A percentile compares a stretch with the other conserved stretches of the same genome.
These are phyloP conservation scores for Colletotrichum spaethianum DNA, from an alignment of 2,329 filamentous ascomycete species.

Conservation along the genomic window DNA sequence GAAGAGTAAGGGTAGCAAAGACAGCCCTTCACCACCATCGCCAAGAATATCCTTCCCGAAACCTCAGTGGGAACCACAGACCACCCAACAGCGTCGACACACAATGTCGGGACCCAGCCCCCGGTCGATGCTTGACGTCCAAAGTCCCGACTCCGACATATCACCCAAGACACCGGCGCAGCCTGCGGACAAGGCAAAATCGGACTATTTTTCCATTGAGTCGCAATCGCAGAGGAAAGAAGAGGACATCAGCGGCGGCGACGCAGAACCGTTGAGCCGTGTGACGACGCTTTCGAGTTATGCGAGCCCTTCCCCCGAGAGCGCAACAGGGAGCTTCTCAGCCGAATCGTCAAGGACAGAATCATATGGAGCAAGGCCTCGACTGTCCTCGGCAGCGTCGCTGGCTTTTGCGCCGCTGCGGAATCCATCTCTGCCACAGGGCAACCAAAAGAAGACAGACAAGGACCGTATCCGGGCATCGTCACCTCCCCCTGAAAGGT, in stretches of 20 bases:
- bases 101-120: constrained; percentile 37
- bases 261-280: constrained; percentile 22
- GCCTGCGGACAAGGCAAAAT: constrained; percentile 42
- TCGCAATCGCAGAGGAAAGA: constrained; percentile 21
- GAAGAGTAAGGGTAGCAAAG: constrained; percentile 23
- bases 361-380: constrained; percentile 16
- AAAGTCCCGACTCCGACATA: constrained; percentile 58
- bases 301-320: constrained; percentile 32
- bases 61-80: constrained; percentile 13
- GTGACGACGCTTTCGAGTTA: constrained; percentile 34
- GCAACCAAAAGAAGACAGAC: constrained; percentile 60
- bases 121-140: constrained; percentile 46
- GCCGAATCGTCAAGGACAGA: constrained; percentile 28
- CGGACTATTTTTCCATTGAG: constrained; percentile 47
- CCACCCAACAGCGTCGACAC: constrained; percentile 23
- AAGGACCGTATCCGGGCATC: constrained; percentile 59
- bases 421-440: constrained; percentile 64
- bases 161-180: constrained; percentile 56
- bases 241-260: constrained; percentile 5
- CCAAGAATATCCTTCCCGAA: constrained; percentile 19
- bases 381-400: constrained; percentile 62
- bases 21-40: constrained; percentile 16
- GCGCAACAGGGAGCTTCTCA: constrained; percentile 25
- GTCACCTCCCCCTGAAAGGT: constrained; percentile 67
- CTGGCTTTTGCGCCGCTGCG: constrained; percentile 62